phyloP scores from a whole-genome alignment of 768 basidiomycete genomes.

The Russula virescens region DNA sequence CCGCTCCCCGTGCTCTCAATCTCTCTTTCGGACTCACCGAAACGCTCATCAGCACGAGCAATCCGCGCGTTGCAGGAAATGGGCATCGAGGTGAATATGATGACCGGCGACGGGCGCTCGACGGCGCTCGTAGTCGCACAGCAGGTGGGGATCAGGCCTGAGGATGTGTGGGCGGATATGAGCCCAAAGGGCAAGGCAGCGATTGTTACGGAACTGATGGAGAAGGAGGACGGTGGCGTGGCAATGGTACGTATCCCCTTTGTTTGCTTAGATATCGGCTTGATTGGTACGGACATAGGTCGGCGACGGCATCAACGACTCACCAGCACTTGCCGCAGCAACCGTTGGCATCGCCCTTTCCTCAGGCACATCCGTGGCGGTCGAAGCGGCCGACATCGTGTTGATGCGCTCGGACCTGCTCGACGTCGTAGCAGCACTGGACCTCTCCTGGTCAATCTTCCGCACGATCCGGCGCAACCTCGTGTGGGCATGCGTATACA shows the following conservation, averaged over 20 bases:
- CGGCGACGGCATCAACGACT: constrained; percentile 98
- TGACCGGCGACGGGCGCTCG: constrained; percentile 86
- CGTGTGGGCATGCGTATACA: constrained; percentile 94
- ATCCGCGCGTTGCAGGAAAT: constrained; percentile 75
- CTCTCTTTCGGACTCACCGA: constrained; percentile 83
- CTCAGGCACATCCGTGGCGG: constrained; percentile 93
- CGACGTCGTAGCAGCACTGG: constrained; percentile 94
- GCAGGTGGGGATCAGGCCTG: constrained; percentile 79
- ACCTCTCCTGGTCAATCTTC: constrained; percentile 87
- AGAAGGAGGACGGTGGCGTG: constrained; percentile 63
- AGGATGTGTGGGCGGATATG: constrained; percentile 86
- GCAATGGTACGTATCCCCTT: constrained; percentile 69
- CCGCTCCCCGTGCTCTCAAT: constrained; percentile 69
- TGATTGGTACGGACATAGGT: constrained; percentile 47
- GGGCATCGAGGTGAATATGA: constrained; percentile 90
- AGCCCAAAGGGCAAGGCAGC: constrained; percentile 94
- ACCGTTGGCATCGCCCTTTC: constrained; percentile 96
- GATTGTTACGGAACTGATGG: constrained; percentile 74
- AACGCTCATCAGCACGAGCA: constrained; percentile 77
- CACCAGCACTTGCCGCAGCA: constrained; percentile 92
- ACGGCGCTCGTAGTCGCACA: constrained; percentile 87
- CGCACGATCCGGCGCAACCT: constrained; percentile 87
- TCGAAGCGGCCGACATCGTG: constrained; percentile 97
- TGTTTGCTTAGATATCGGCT: background rate
- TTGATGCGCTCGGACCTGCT: constrained; percentile 96